Conservation (phyloP, 78 protist species). For the Dictyostelium discoideum region dicty_2.7 NC_007089.4:3258001-3258500, state of each 20-base stretch:
- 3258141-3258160: constrained; percentile 75
- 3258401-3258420: constrained; percentile 56
- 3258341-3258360: constrained; percentile 61
- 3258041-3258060: constrained; percentile 37
- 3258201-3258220: constrained; percentile 66
- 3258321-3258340: constrained; percentile 68
- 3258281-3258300: constrained; percentile 78
- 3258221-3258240: constrained; percentile 74
- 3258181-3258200: constrained; percentile 84
- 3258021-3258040: constrained; percentile 26
- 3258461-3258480: constrained; percentile 86
- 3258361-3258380: constrained; percentile 62
- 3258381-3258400: constrained; percentile 29
- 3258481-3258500: constrained; percentile 64
- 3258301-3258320: constrained; percentile 59
- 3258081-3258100: constrained; percentile 71
- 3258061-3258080: constrained; percentile 68
- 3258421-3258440: constrained; percentile 77
- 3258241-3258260: constrained; percentile 84
- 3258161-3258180: constrained; percentile 68
- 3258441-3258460: constrained; percentile 80
- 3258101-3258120: constrained; percentile 66
- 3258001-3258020: neutral
- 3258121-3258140: constrained; percentile 85
- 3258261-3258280: constrained; percentile 53